Percentiles rank a stretch among this genome's conserved stretches.
phyloP scores from a whole-genome alignment of 192 early-diverging fungal species.

The Dissophora globulifera region DNA sequence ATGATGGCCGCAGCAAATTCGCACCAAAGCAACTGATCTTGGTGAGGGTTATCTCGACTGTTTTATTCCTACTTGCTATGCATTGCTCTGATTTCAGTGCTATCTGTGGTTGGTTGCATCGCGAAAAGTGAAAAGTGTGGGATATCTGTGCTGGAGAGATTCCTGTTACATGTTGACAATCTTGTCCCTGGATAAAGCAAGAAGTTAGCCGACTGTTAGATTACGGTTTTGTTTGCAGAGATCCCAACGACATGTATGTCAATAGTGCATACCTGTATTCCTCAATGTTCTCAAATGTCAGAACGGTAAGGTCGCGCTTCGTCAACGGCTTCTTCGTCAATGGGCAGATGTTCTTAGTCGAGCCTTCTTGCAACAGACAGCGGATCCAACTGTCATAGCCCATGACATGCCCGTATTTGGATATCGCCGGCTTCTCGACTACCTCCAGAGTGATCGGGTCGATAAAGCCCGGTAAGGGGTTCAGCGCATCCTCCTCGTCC shows the following conservation, averaged over 20 bases:
- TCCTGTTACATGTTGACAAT: slow-evolving; percentile 69
- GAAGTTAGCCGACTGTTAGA: too few species aligned
- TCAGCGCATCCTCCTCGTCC: slow-evolving; percentile 64
- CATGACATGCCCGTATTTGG: slow-evolving; percentile 93
- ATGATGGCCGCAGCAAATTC: too few species aligned
- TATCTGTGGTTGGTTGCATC: neutral
- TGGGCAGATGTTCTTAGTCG: slow-evolving; percentile 90
- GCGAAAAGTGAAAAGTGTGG: too few species aligned
- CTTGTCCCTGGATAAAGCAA: slow-evolving; percentile 51
- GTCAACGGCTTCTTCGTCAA: slow-evolving; percentile 93
- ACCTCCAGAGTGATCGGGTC: slow-evolving; percentile 95
- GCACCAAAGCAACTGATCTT: too few species aligned
- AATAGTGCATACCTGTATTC: slow-evolving; percentile 65
- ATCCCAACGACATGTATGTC: too few species aligned
- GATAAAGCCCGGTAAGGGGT: slow-evolving; percentile 91
- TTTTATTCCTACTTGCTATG: neutral
- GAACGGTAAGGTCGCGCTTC: slow-evolving; percentile 87
- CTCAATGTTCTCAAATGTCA: slow-evolving; percentile 85
- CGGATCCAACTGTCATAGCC: slow-evolving; percentile 90
- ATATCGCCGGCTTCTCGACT: slow-evolving; percentile 92
- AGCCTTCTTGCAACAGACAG: slow-evolving; percentile 81
- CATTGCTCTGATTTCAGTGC: neutral
- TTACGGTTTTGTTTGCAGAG: too few species aligned
- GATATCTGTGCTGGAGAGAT: too few species aligned
- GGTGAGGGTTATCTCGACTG: too few species aligned